phyloP scores from a whole-genome alignment of 78 protist species.

The Dictyostelium intermedium region DNA sequence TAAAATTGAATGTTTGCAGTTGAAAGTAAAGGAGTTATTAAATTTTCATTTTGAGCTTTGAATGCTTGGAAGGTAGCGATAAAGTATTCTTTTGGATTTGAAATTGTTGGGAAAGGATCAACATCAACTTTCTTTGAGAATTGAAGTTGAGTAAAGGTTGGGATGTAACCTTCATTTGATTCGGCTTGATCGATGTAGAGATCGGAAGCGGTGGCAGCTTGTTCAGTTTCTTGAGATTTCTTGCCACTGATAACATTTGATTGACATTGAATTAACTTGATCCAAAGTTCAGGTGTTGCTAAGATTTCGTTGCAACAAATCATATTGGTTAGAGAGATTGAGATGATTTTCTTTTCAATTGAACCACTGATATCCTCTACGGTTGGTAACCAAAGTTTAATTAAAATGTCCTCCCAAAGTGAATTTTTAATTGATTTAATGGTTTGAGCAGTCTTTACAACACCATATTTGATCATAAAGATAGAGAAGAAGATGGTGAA shows the following conservation, averaged over 20 bases:
- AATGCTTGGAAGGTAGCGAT: neutral
- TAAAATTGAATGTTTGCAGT: neutral
- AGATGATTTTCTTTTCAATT: conserved; percentile 74
- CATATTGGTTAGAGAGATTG: conserved; percentile 36
- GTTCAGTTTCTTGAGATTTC: neutral
- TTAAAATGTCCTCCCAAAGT: conserved; percentile 29
- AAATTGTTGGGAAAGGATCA: conserved; percentile 57
- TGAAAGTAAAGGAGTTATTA: neutral
- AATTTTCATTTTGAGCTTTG: neutral
- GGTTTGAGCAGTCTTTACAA: neutral
- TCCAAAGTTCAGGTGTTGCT: conserved; percentile 4
- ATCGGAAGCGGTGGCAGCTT: neutral
- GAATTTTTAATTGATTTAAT: neutral
- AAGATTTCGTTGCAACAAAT: conserved; percentile 8
- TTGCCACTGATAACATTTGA: conserved; percentile 4
- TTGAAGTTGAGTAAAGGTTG: conserved; percentile 66
- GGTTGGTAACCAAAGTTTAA: conserved; percentile 57
- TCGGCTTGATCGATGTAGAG: conserved; percentile 25
- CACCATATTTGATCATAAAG: conserved; percentile 33
- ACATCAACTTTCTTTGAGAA: conserved; percentile 56
- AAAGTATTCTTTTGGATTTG: conserved; percentile 13
- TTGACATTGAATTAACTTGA: conserved; percentile 24
- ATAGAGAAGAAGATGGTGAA: conserved; percentile 59
- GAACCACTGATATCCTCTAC: conserved; percentile 7
- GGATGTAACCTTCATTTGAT: conserved; percentile 31